Percentiles rank a stretch among this genome's conserved stretches.
Conservation (phyloP, 352 stramenopile genomes). For the Phytophthora podocarpi region DNA sequence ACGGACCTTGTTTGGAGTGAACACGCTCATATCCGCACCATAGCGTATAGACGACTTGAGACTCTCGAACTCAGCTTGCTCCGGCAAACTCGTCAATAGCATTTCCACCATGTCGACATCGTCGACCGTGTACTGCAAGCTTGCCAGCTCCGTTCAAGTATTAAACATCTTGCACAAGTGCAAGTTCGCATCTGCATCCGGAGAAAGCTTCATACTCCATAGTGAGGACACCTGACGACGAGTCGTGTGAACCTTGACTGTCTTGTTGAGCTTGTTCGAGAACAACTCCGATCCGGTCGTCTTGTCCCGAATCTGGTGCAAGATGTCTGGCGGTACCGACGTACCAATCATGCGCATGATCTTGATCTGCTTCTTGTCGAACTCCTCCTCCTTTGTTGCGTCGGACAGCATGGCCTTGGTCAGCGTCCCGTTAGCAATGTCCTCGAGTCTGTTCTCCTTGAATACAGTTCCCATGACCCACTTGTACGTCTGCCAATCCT, state of each 20-base stretch:
- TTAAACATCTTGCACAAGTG: conserved; percentile 21
- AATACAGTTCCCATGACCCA: conserved; percentile 9
- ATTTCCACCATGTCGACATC: conserved; percentile 2
- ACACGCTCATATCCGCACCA: neutral
- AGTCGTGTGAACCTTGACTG: neutral
- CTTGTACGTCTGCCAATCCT: conserved; percentile 17
- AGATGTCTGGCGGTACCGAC: neutral
- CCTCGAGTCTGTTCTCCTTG: neutral
- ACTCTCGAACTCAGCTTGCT: neutral
- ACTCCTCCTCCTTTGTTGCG: neutral
- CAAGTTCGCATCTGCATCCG: conserved; percentile 1
- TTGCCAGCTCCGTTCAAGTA: neutral
- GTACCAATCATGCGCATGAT: conserved; percentile 5
- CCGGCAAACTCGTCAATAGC: neutral
- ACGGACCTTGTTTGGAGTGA: neutral
- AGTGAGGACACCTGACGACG: neutral
- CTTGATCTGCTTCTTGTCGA: no score
- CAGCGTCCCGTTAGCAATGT: neutral
- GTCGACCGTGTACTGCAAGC: neutral
- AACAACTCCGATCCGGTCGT: conserved; percentile 9
- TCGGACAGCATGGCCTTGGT: neutral
- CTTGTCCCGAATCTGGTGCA: conserved; percentile 18
- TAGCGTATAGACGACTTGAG: neutral
- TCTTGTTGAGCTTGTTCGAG: neutral
- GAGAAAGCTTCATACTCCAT: neutral